Conservation (phyloP, 768 basidiomycete species). For the Solioccasus polychromus region DNA sequence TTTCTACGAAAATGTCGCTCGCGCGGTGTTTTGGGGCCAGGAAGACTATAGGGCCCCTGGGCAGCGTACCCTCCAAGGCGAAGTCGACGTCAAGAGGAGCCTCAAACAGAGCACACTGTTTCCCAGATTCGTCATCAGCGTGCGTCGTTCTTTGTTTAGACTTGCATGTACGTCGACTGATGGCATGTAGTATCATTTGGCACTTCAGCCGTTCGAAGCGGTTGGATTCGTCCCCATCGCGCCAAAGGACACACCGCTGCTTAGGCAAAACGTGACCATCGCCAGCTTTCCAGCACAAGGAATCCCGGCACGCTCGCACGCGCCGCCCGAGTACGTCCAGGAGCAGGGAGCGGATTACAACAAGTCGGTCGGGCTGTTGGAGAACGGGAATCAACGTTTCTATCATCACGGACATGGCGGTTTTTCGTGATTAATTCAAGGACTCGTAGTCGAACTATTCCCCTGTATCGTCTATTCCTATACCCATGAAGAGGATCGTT, state of each 20-base stretch:
- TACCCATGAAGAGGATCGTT: constrained; percentile 48
- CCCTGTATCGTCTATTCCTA: constrained; percentile 15
- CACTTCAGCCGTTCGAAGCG: constrained; percentile 41
- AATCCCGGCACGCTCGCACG: constrained; percentile 40
- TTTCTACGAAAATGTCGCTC: constrained; percentile 40
- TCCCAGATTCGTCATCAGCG: constrained; percentile 46
- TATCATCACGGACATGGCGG: constrained; percentile 26
- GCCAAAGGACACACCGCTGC: constrained; percentile 28
- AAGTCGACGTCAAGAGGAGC: constrained; percentile 45
- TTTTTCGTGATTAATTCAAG: no score
- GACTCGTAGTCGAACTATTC: no score
- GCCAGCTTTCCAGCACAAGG: constrained; percentile 39
- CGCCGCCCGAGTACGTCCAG: constrained; percentile 51
- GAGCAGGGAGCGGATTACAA: constrained; percentile 47
- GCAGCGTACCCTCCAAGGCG: constrained; percentile 44
- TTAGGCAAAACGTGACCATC: constrained; percentile 41
- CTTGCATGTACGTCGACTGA: no score
- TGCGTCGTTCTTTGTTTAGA: no score
- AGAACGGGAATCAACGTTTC: constrained; percentile 57
- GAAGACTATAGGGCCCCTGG: constrained; percentile 26
- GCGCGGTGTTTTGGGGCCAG: constrained; percentile 47
- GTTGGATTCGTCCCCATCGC: constrained; percentile 38
- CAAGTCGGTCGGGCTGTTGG: constrained; percentile 47
- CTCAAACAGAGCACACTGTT: constrained; percentile 45
- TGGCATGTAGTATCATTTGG: constrained; percentile 38